Percentiles rank a stretch among this genome's conserved stretches.
These are phyloP conservation scores for Fomitopsis pinicola DNA, from an alignment of 1,284 basidiomycete species.

Conservation along the genomic window DNA sequence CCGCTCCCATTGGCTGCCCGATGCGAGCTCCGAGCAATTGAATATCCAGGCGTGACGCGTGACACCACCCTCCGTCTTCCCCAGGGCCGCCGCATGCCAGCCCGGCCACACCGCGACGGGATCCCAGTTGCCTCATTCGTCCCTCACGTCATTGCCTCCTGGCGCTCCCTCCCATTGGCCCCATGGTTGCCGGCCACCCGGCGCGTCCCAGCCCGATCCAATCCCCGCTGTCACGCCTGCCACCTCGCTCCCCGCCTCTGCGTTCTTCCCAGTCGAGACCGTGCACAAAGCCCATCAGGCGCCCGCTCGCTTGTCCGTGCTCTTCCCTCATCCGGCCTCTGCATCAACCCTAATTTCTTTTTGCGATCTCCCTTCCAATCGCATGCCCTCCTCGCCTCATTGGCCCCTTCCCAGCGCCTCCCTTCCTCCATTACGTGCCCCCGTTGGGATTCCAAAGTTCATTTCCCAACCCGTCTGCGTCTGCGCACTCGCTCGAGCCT, in stretches of 20 bases:
- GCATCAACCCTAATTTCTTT: conserved; percentile 4
- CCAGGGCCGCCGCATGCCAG: conserved; percentile 4
- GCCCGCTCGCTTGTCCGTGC: not conserved
- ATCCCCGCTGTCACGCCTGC: conserved; percentile 2
- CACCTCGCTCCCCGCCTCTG: not conserved
- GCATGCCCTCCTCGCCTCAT: not conserved
- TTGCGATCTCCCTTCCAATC: not conserved
- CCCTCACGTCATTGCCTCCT: conserved; percentile 2
- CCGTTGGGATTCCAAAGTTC: not conserved
- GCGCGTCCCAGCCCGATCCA: conserved; percentile 1
- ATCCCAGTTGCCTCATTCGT: not conserved
- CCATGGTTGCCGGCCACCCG: conserved; percentile 5
- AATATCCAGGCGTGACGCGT: not conserved
- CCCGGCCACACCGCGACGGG: not conserved
- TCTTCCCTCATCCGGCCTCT: not conserved
- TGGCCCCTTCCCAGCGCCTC: not conserved
- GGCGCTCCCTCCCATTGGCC: conserved; percentile 4
- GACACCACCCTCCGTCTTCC: not conserved
- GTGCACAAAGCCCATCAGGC: not conserved
- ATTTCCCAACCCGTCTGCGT: conserved; percentile 1
- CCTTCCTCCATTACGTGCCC: not conserved
- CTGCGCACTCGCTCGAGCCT: not conserved
- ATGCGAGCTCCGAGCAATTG: not conserved
- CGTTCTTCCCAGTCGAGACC: conserved; percentile 7
- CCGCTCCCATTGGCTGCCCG: conserved; percentile 1